A percentile compares a stretch with the other conserved stretches of the same genome.
Conservation (phyloP, 2,329 filamentous ascomycete species). For the Cyclaneusma minus region DNA sequence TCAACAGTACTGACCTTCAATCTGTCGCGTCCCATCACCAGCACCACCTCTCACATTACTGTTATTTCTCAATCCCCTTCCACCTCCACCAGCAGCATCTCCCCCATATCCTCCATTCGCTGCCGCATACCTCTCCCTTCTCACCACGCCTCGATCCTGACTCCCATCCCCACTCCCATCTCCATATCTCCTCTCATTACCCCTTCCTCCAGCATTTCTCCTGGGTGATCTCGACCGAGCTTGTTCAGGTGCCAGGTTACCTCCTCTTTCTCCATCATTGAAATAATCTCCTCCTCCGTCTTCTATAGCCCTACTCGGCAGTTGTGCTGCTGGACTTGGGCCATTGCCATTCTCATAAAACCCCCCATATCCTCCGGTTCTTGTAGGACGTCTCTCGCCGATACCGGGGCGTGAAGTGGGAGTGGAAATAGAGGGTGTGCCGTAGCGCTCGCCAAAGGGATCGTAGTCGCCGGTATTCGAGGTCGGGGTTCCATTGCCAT, state of each 20-base stretch:
- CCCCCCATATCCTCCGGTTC: constrained; percentile 4
- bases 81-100: constrained; percentile 2
- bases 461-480: constrained; percentile 16
- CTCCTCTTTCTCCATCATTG: too few species aligned
- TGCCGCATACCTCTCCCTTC: neutral
- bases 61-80: constrained; percentile 1
- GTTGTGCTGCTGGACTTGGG: constrained; percentile 2
- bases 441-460: constrained; percentile 14
- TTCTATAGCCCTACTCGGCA: too few species aligned
- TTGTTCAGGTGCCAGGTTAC: too few species aligned
- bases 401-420: constrained; percentile 8
- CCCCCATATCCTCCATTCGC: neutral
- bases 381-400: neutral
- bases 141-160: too few species aligned
- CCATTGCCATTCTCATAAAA: constrained; percentile 4
- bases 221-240: too few species aligned
- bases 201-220: constrained; percentile 1
- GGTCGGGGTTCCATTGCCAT: constrained; percentile 10
- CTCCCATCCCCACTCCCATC: neutral
- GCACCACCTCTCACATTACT: constrained; percentile 2
- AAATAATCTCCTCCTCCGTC: too few species aligned
- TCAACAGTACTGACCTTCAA: constrained; percentile 5
- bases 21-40: constrained; percentile 6
- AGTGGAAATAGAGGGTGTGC: constrained; percentile 10
- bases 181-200: constrained; percentile 1